Base-by-base conservation (phyloP, 2,329 filamentous ascomycete genomes). In the Venturia oleaginea region DNA sequence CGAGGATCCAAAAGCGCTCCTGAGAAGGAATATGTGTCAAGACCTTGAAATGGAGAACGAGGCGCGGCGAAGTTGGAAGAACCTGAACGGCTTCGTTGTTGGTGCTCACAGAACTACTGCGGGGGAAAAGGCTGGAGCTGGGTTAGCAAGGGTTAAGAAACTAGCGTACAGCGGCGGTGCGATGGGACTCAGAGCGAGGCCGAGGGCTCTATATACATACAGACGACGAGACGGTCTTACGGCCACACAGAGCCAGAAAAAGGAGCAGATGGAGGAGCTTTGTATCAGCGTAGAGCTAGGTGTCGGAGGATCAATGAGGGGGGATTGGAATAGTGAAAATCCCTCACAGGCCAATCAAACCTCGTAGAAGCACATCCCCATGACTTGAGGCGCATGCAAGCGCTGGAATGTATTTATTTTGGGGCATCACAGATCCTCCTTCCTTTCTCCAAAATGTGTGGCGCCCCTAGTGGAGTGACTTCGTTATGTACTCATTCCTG, bases 91-190 rank as follows among this genome's bases (percentile, higher is more conserved):
- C 46, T 51, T 24, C 27, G 46, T 22, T 51, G 43, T 51, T 27
- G 46, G 22, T 22, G 46, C 46, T 51, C 46, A 51, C 46, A 51
- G 46, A 30, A n/a, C 51, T 32, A 34, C 30, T 57, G 51, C 51
- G 51, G 51, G 51, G 51, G 51, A 34, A 57, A 57, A 57, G 51
- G 51, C 51, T 57, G 51, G 51, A 57, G 51, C 51, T 57, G 51
- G 51, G 19, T 57, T 22, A 57, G 51, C 51, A 57, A 57, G 51
- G 51, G 51, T 10, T 34, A 17, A 34, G 15, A 34, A 22, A 22
- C 17, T 57, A 57, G 51, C 27, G 51, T 57, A 4, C 30, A 48
- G 22, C 48, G 24, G 22, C 24, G 5, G 48, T 54, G 48, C 27
- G 24, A 54, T 54, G 48, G 15, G 24, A 54, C 43, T 11, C 10